Base-by-base conservation (phyloP, 1,284 basidiomycete genomes). In the Apiotrichum gracile region DNA sequence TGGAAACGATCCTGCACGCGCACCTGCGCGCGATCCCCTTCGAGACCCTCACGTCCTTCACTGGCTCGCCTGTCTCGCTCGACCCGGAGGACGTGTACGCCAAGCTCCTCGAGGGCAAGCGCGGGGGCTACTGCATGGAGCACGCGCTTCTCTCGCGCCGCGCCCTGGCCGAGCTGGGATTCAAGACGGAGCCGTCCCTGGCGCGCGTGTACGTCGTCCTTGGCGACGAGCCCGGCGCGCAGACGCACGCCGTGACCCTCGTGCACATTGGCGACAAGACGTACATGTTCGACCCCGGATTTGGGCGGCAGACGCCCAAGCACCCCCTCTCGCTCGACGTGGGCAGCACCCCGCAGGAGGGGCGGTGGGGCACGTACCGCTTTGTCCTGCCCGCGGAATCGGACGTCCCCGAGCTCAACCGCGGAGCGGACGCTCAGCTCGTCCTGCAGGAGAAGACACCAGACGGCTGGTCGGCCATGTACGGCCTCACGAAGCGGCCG, bases 101-200 rank as follows among this genome's bases (percentile, higher is more conserved):
- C 16, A 54, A 58, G 46, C 41, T 58, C 17, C 41, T 54, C 16
- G 46, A 48, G 16, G 41, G 24, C 17, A 13, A 35, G 1, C 49
- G 56, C 8, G 56, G 56, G 3, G 52, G 52, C 0, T 58, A 58
- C 49, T 58, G 56, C 56, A 51, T 58, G 56, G 56, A 58, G 49
- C 56, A 58, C 35, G 49, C 49, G 3, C 31, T 41, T 1, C 25
- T 58, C 27, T 41, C 39, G 9, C 29, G 38, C 22, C n/a, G 46
- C 5, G 56, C 52, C 12, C 49, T 58, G 2, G n/a, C 22, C 8
- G 49, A 39, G 24, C 46, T 54, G 4, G 52, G 56, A 6, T 58
- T 48, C 49, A n/a, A 29, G 7, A 25, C 22, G 12, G 52, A 51
- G 17, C 10, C 22, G 1, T 25, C 27, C 5, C 38, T 54, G 12